A percentile compares a stretch with the other conserved stretches of the same genome.
These are phyloP conservation scores for Conoideocrella luteorostrata DNA, from an alignment of 2,329 filamentous ascomycete genomes.

Conservation along the genomic window DNA sequence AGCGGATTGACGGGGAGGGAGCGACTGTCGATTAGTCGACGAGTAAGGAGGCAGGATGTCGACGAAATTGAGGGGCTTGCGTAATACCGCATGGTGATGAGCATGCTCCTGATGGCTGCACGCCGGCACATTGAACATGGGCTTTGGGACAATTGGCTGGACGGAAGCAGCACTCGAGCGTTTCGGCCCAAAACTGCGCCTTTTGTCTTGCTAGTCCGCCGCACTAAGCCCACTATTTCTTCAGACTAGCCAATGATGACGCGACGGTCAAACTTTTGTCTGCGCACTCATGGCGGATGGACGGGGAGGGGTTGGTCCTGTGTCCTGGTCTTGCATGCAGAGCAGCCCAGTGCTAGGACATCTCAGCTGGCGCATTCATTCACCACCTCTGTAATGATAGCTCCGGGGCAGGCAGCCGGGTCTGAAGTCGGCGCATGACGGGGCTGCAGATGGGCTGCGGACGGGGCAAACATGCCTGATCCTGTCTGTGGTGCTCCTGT, in stretches of 20 bases:
- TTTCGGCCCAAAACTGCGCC: slow-evolving; percentile 19
- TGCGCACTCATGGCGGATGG: slow-evolving; percentile 5
- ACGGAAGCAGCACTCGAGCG: too few species aligned
- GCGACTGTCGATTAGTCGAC: not conserved
- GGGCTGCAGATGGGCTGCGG: too few species aligned
- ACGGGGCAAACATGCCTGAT: too few species aligned
- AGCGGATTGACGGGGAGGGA: not conserved
- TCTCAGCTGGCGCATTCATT: not conserved
- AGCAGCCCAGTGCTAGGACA: not conserved
- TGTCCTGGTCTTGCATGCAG: not conserved
- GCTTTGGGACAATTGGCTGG: slow-evolving; percentile 3
- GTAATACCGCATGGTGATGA: slow-evolving; percentile 4
- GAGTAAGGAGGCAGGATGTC: not conserved
- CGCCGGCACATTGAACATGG: not conserved
- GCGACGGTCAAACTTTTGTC: slow-evolving; percentile 29
- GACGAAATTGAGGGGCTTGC: slow-evolving; percentile 4
- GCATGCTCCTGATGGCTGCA: too few species aligned
- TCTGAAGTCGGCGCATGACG: too few species aligned
- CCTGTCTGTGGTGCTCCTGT: too few species aligned
- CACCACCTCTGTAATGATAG: too few species aligned
- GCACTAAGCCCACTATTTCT: slow-evolving; percentile 9
- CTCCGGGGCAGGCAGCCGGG: too few species aligned
- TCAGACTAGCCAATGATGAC: slow-evolving; percentile 26
- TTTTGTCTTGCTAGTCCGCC: slow-evolving; percentile 10
- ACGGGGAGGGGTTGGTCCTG: slow-evolving; percentile 2